Percentiles rank a stretch among this genome's conserved stretches.
phyloP scores from a whole-genome alignment of 495 filamentous ascomycete species.

The Penicillium arizonense region DNA sequence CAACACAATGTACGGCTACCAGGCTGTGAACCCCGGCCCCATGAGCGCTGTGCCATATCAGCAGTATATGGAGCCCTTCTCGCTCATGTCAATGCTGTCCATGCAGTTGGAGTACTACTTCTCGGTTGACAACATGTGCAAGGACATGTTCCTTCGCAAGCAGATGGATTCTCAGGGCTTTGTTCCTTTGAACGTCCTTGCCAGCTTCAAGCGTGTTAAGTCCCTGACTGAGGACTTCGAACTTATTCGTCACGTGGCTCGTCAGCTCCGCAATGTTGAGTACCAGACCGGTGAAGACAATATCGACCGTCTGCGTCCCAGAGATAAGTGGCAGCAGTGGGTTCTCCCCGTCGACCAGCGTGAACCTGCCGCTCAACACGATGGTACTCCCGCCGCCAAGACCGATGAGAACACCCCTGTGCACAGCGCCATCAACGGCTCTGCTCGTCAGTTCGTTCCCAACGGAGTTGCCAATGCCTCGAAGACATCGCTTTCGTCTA shows the following conservation, averaged over 20 bases:
- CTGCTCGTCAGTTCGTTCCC: slow-evolving; percentile 29
- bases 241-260: slow-evolving; percentile 69
- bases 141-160: slow-evolving; percentile 82
- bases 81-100: slow-evolving; percentile 56
- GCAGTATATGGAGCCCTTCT: slow-evolving; percentile 55
- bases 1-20: slow-evolving; percentile 51
- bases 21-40: slow-evolving; percentile 49
- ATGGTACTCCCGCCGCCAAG: slow-evolving; percentile 43
- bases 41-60: slow-evolving; percentile 66
- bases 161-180: slow-evolving; percentile 95
- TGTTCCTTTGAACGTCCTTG: slow-evolving; percentile 74
- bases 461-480: slow-evolving; percentile 37
- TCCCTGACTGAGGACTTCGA: slow-evolving; percentile 69
- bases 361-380: slow-evolving; percentile 58
- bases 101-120: slow-evolving; percentile 89
- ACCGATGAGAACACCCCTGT: slow-evolving; percentile 25
- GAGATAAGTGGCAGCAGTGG: slow-evolving; percentile 79
- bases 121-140: slow-evolving; percentile 93
- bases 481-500: slow-evolving; percentile 65
- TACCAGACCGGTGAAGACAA: slow-evolving; percentile 68
- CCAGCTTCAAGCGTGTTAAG: slow-evolving; percentile 81
- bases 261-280: slow-evolving; percentile 68
- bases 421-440: slow-evolving; percentile 27
- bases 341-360: slow-evolving; percentile 63
- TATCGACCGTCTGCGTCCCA: slow-evolving; percentile 73